Base-by-base conservation (phyloP, 83 land plant species). In the Larix sibirica region DNA sequence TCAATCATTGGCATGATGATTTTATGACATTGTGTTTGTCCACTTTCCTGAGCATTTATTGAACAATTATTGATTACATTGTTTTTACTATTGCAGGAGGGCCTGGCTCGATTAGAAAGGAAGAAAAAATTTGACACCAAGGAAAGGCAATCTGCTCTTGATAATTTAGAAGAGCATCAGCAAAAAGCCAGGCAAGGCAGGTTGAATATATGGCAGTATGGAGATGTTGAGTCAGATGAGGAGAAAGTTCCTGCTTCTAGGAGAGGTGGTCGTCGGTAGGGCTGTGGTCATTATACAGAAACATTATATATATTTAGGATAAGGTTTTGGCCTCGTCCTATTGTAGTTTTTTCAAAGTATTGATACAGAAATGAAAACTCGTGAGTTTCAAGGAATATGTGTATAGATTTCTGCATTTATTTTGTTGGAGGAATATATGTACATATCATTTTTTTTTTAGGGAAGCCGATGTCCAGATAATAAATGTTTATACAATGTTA, bases 221-320 rank as follows among this genome's bases (percentile, higher is more conserved):
- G 99, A 16, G 98, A 97, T 81, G 83, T 97, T 38, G 88, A 91
- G 62, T 94, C 98, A 4, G 98, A 95, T 84, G 99, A 97, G 16
- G 99, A 97, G 62, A 98, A 95, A 20, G 87, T 90, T 36, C 90
- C 90, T 20, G 84, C 44, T 1, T 82, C 89, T 74, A 88, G 90
- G 73, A 88, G 86, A 13, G 92, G 86, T 77, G 90, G 93, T 12
- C 90, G 95, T 61, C 92, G 96, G 23, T 90, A 81, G 56, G 56
- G 56, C 12, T 50, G 56, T 50, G 13, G 13, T n/a, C n/a, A 28
- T 28, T 28, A 0, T 33, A 33, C 36, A 33, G 36, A 3, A 33
- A 1, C 1, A 33, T 33, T 33, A 33, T 33, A 33, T 33, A 33
- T 33, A 33, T 33, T 33, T 33, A 33, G 36, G 36, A 2, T 33